A percentile compares a stretch with the other conserved stretches of the same genome.
These are phyloP conservation scores for Xylaria bambusicola DNA, from an alignment of 495 filamentous ascomycete species.

Conservation along the genomic window DNA sequence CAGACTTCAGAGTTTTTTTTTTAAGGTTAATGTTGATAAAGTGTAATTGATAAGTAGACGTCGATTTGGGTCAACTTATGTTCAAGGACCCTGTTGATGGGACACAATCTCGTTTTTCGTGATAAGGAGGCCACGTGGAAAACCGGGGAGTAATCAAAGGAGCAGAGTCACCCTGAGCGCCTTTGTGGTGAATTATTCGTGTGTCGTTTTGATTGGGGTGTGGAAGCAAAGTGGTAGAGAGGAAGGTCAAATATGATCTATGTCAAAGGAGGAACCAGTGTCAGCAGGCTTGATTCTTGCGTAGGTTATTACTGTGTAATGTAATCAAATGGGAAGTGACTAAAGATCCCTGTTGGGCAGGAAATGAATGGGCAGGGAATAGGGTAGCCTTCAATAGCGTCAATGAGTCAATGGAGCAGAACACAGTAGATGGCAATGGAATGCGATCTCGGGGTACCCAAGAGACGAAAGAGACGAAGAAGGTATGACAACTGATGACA, in stretches of 20 bases:
- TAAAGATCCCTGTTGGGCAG: neutral
- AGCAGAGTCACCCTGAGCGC: neutral
- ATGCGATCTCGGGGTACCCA: neutral
- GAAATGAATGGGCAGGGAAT: neutral
- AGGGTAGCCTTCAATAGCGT: neutral
- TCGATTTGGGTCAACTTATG: neutral
- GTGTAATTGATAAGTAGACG: neutral
- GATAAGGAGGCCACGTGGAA: neutral
- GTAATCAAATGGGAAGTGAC: neutral
- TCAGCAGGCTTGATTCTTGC: slow-evolving; percentile 13
- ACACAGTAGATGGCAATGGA: neutral
- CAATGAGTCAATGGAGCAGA: neutral
- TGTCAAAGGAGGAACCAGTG: slow-evolving; percentile 9
- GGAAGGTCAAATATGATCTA: slow-evolving; percentile 1
- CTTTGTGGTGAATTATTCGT: slow-evolving; percentile 10
- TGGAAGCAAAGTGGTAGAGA: neutral
- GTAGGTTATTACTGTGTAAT: neutral
- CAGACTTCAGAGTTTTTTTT: too few species aligned
- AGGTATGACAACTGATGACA: too few species aligned
- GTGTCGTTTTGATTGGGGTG: neutral
- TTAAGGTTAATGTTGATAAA: too few species aligned
- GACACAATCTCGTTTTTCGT: too few species aligned
- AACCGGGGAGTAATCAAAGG: slow-evolving; percentile 2
- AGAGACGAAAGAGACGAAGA: neutral
- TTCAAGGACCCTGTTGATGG: too few species aligned